Base-by-base conservation (phyloP, 1,284 basidiomycete genomes). In the Butyriboletus appendiculatus region DNA sequence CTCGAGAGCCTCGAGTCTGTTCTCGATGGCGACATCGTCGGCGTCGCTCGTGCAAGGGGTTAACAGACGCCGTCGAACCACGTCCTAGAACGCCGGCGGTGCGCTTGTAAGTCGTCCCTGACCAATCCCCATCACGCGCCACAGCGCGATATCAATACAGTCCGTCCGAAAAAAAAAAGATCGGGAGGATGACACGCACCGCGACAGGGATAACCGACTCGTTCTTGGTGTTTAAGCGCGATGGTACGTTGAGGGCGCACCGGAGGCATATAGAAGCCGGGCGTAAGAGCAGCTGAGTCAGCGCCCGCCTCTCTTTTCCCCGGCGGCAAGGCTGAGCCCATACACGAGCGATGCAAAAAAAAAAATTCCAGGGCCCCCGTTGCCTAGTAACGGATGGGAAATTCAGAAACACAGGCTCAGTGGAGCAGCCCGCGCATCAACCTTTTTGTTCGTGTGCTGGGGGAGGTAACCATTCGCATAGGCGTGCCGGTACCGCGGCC, bases 391-490 rank as follows among this genome's bases (percentile, higher is more conserved):
- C 18, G n/a, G 38, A 22, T 52, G 41, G 30, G n/a, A 48, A 22
- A 28, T 11, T 26, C 5, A n/a, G 24, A 50, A 22, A 26, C 28
- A 49, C 24, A n/a, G n/a, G n/a, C n/a, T n/a, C n/a, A n/a, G n/a
- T n/a, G n/a, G n/a, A n/a, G n/a, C n/a, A n/a, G n/a, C n/a, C n/a
- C n/a, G n/a, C n/a, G 2, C 37, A 47, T 48, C 26, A 10, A 10
- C 20, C 20, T 26, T 16, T 16, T 24, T n/a, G 44, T 48, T 10
- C 28, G 18, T 24, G 18, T 24, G 28, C 45, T 43, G n/a, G 8
- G n/a, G n/a, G n/a, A n/a, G n/a, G 39, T 15, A 47, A 49, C 46
- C 22, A 50, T 20, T 50, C n/a, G 28, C 10, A 56, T 35, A 53
- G 22, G 14, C 37, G 15, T 24, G 33, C 26, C 11, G n/a, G 34